Conservation (phyloP, 108 stramenopile genomes). For the Bacterosira constricta region DNA sequence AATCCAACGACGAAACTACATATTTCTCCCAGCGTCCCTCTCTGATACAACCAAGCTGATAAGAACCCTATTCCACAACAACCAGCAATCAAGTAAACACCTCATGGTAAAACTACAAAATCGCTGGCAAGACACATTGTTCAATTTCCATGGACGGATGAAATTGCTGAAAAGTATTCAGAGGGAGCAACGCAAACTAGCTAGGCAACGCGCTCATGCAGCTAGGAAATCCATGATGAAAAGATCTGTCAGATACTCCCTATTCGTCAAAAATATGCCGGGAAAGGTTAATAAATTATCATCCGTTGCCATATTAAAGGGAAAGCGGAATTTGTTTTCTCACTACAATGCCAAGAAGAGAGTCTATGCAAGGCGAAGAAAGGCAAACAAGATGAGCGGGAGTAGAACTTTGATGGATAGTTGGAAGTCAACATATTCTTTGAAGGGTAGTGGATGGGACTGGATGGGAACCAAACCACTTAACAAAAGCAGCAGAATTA, state of each 20-base stretch:
- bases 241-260: constrained; percentile 12
- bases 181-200: constrained; percentile 6
- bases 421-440: neutral
- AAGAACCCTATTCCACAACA: constrained; percentile 5
- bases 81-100: constrained; percentile 7
- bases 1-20: constrained; percentile 34
- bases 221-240: neutral
- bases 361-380: constrained; percentile 22
- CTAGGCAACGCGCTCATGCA: constrained; percentile 4
- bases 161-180: constrained; percentile 4
- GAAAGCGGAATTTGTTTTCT: constrained; percentile 30
- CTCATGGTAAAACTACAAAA: constrained; percentile 38
- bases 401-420: neutral
- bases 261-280: constrained; percentile 20
- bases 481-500: neutral
- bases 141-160: constrained; percentile 6
- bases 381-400: constrained; percentile 12
- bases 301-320: constrained; percentile 9
- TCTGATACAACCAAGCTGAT: constrained; percentile 37
- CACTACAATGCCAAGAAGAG: constrained; percentile 49
- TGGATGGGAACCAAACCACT: neutral
- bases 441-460: neutral
- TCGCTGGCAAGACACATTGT: constrained; percentile 39
- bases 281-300: constrained; percentile 8
- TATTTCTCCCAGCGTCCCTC: constrained; percentile 40